Evolutionary conservation across 352 stramenopile genomes (phyloP).

Genomic region (Phytophthora vignae): DNA sequence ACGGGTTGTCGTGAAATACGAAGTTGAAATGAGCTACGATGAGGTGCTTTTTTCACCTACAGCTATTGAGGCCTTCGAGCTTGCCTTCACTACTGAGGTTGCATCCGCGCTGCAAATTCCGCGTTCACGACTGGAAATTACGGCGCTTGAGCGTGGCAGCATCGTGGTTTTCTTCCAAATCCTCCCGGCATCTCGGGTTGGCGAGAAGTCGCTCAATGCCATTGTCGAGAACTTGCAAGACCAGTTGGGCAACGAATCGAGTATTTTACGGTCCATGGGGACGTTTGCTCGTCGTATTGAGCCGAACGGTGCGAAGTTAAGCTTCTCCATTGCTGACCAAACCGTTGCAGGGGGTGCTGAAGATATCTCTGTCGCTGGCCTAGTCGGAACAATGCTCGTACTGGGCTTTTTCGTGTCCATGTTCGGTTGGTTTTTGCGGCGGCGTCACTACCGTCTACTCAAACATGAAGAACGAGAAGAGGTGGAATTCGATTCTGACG

Average conservation of each 20-base stretch:
- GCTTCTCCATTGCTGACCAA: constrained; percentile 74
- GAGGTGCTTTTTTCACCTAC: constrained; percentile 73
- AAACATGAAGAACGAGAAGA: constrained; percentile 26
- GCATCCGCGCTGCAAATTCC: constrained; percentile 67
- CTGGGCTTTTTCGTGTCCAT: constrained; percentile 62
- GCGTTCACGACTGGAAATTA: constrained; percentile 62
- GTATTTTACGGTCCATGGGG: constrained; percentile 65
- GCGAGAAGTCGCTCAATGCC: constrained; percentile 71
- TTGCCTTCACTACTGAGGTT: constrained; percentile 74
- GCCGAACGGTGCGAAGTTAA: constrained; percentile 64
- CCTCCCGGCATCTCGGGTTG: constrained; percentile 60
- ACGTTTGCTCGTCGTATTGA: constrained; percentile 76
- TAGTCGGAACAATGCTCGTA: constrained; percentile 70
- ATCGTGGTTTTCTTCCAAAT: constrained; percentile 78
- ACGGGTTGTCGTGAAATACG: constrained; percentile 68
- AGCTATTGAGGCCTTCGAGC: constrained; percentile 60
- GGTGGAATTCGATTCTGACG: constrained; percentile 1
- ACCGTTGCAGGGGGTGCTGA: constrained; percentile 63
- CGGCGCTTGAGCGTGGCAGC: constrained; percentile 59
- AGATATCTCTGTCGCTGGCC: constrained; percentile 71
- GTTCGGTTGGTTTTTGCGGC: constrained; percentile 70
- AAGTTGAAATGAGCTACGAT: constrained; percentile 81
- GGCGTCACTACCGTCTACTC: constrained; percentile 58
- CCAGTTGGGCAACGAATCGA: constrained; percentile 63
- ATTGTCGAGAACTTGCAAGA: constrained; percentile 69